Evolutionary conservation across 1,284 basidiomycete species (phyloP).

Genomic region (Psilocybe mexicana): DNA sequence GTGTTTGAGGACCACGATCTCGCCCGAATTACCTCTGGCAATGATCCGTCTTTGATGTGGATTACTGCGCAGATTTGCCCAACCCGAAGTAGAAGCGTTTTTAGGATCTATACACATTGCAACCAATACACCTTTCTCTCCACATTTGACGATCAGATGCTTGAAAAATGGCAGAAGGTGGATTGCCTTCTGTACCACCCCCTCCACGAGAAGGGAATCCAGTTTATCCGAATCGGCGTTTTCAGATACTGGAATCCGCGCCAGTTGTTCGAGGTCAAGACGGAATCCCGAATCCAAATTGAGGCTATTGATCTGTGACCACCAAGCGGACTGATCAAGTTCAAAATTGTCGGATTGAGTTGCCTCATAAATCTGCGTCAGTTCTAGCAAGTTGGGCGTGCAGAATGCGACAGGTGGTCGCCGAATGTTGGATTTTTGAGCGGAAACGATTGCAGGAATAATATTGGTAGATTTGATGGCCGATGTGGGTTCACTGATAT

Average conservation of each 20-base stretch:
- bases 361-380: slow-evolving; percentile 63
- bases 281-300: slow-evolving; percentile 65
- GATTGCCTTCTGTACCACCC: slow-evolving; percentile 78
- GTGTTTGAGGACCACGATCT: slow-evolving; percentile 65
- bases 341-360: slow-evolving; percentile 46
- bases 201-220: slow-evolving; percentile 65
- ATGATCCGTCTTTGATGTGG: slow-evolving; percentile 50
- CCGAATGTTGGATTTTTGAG: slow-evolving; percentile 21
- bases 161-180: slow-evolving; percentile 81
- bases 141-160: slow-evolving; percentile 83
- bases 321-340: slow-evolving; percentile 60
- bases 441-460: slow-evolving; percentile 57
- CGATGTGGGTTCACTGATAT: slow-evolving; percentile 82
- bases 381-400: slow-evolving; percentile 82
- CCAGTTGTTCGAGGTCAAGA: slow-evolving; percentile 60
- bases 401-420: slow-evolving; percentile 58
- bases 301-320: slow-evolving; percentile 63
- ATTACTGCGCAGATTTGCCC: slow-evolving; percentile 51
- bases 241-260: slow-evolving; percentile 45
- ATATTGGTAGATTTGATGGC: slow-evolving; percentile 75
- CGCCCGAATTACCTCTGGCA: slow-evolving; percentile 45
- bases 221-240: slow-evolving; percentile 43
- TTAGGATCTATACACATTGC: slow-evolving; percentile 56
- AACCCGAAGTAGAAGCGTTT: slow-evolving; percentile 41
- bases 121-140: slow-evolving; percentile 64